Evolutionary conservation across 768 basidiomycete species (phyloP).

Genomic region (Xerocomellus amylosporus): DNA sequence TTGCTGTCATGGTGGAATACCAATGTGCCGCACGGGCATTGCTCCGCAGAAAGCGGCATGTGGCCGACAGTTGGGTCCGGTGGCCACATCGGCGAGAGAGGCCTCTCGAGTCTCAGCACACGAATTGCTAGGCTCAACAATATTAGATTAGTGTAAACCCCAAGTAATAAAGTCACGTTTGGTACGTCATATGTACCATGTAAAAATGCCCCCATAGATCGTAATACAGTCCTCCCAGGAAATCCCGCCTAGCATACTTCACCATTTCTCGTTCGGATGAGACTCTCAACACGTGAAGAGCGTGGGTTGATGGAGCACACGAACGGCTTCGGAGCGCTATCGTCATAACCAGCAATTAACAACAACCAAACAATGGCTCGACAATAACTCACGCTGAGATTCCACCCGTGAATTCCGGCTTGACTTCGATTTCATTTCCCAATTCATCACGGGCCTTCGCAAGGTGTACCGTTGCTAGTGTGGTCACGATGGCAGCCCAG

Average conservation of each 20-base stretch:
- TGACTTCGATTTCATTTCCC: conserved; percentile 31
- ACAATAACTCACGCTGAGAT: conserved; percentile 11
- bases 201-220: too few relatives aligned
- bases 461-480: conserved; percentile 31
- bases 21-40: too few relatives aligned
- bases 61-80: too few relatives aligned
- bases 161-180: too few relatives aligned
- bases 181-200: too few relatives aligned
- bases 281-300: conserved; percentile 10
- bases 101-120: too few relatives aligned
- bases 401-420: conserved; percentile 24
- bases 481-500: conserved; percentile 32
- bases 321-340: conserved; percentile 27
- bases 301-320: conserved; percentile 18
- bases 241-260: not conserved
- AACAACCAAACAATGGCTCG: not conserved
- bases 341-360: not conserved
- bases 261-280: conserved; percentile 15
- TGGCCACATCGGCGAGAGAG: too few relatives aligned
- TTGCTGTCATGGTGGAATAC: too few relatives aligned
- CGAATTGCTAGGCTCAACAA: too few relatives aligned
- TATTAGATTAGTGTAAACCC: too few relatives aligned
- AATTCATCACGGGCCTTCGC: conserved; percentile 24
- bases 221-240: not conserved
- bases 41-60: too few relatives aligned